A percentile compares a stretch with the other conserved stretches of the same genome.
These are phyloP conservation scores for Cutaneotrichosporon spelunceum DNA, from an alignment of 1,284 basidiomycete species.

Conservation along the genomic window DNA sequence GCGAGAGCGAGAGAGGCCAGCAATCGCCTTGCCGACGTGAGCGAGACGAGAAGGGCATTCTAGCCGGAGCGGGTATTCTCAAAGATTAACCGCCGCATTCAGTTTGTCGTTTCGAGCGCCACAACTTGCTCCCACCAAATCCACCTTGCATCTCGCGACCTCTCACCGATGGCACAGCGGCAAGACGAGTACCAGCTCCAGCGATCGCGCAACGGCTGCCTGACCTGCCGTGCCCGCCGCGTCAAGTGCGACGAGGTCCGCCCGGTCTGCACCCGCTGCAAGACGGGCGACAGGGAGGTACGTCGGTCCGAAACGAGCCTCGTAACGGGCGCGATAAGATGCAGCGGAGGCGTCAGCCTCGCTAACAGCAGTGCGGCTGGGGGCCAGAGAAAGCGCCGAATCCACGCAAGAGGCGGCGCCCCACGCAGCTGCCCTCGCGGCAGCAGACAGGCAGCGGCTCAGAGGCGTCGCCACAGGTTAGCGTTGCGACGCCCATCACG, in stretches of 20 bases:
- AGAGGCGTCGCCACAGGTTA: not conserved
- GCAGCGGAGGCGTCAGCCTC: not conserved
- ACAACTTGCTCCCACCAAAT: too few species aligned
- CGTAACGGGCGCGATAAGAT: conserved; percentile 1
- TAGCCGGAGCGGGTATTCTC: too few species aligned
- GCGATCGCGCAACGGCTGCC: conserved; percentile 35
- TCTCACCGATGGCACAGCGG: conserved; percentile 1
- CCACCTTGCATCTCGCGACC: not conserved
- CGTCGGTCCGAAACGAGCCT: conserved; percentile 12
- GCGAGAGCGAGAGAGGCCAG: too few species aligned
- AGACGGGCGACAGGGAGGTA: conserved; percentile 33
- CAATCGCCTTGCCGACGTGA: too few species aligned
- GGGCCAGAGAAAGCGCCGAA: conserved; percentile 24
- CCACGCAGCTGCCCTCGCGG: not conserved
- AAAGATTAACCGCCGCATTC: too few species aligned
- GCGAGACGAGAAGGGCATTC: too few species aligned
- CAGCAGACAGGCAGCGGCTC: not conserved
- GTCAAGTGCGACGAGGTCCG: conserved; percentile 44
- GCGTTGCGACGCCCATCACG: not conserved
- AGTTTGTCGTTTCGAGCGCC: too few species aligned
- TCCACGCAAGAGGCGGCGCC: conserved; percentile 17
- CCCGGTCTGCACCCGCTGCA: conserved; percentile 30
- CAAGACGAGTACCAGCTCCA: conserved; percentile 20
- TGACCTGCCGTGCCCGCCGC: conserved; percentile 42
- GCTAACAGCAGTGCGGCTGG: conserved; percentile 19